Evolutionary conservation across 441 rosid genomes (phyloP).

Genomic region (Populus trichocarpa): DNA sequence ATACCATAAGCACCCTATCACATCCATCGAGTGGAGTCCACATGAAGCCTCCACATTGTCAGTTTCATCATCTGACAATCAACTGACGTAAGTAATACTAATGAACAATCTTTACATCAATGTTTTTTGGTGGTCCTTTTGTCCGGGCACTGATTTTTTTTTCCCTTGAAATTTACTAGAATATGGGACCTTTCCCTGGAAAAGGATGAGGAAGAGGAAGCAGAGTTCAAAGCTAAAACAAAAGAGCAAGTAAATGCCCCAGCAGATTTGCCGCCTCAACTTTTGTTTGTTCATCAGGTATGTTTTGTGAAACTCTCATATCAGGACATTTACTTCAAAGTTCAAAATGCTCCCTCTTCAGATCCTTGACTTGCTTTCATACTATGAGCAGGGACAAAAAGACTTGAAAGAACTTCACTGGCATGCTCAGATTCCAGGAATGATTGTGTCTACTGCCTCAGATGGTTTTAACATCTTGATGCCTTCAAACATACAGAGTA

Average conservation of each 20-base stretch:
- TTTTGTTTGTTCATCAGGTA: constrained; percentile 94
- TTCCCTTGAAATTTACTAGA: constrained; percentile 28
- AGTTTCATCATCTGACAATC: constrained; percentile 84
- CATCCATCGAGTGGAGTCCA: constrained; percentile 94
- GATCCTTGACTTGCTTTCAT: background rate
- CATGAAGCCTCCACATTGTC: constrained; percentile 84
- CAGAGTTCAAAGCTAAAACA: constrained; percentile 78
- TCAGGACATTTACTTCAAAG: background rate
- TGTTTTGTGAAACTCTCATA: background rate
- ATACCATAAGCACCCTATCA: constrained; percentile 78
- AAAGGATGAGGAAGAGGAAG: constrained; percentile 94
- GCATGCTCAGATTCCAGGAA: constrained; percentile 89
- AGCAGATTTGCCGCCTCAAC: constrained; percentile 86
- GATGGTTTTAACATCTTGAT: constrained; percentile 89
- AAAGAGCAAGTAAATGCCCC: constrained; percentile 83
- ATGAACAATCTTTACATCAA: background rate
- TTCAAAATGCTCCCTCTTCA: background rate
- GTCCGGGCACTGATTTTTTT: background rate
- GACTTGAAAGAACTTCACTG: constrained; percentile 94
- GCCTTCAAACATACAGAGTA: constrained; percentile 89
- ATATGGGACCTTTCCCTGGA: constrained; percentile 97
- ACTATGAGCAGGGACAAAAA: constrained; percentile 69
- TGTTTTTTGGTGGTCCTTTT: background rate
- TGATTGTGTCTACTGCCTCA: constrained; percentile 77
- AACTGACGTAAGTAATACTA: constrained; percentile 69